Percentiles rank a stretch among this genome's conserved stretches.
Evolutionary conservation across 2,329 filamentous ascomycete genomes (phyloP).

Genomic region (Podosphaera xanthii): DNA sequence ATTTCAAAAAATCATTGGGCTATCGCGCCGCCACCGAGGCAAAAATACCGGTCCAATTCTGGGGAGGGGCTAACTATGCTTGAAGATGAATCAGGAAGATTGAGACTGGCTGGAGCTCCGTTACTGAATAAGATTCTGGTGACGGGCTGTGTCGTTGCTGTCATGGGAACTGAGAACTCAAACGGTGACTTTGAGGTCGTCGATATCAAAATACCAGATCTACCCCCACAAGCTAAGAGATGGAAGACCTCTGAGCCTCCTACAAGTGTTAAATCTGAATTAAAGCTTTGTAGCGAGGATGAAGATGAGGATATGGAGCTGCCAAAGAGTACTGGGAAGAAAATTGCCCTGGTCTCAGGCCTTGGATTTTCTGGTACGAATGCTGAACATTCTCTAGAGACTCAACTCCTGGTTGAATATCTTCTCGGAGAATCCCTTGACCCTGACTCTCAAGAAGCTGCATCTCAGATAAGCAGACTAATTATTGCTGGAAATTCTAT

Average conservation of each 20-base stretch:
- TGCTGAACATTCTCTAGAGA: slow-evolving; percentile 45
- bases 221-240: slow-evolving; percentile 58
- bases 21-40: slow-evolving; percentile 50
- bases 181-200: slow-evolving; percentile 85
- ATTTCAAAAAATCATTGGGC: slow-evolving; percentile 90
- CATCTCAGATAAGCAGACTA: slow-evolving; percentile 54
- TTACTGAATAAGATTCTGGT: slow-evolving; percentile 52
- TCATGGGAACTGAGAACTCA: slow-evolving; percentile 78
- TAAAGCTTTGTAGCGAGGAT: slow-evolving; percentile 24
- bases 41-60: slow-evolving; percentile 48
- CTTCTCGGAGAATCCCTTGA: slow-evolving; percentile 62
- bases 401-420: slow-evolving; percentile 66
- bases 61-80: slow-evolving; percentile 52
- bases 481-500: slow-evolving; percentile 87
- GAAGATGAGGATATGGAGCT: slow-evolving; percentile 35
- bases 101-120: slow-evolving; percentile 51
- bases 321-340: slow-evolving; percentile 20
- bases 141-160: slow-evolving; percentile 84
- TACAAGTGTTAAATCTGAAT: slow-evolving; percentile 18
- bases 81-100: slow-evolving; percentile 82
- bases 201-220: slow-evolving; percentile 69
- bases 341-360: slow-evolving; percentile 72
- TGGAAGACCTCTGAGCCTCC: slow-evolving; percentile 43
- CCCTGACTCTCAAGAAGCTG: slow-evolving; percentile 30
- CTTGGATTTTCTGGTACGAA: slow-evolving; percentile 59